phyloP scores from a whole-genome alignment of 2,329 filamentous ascomycete species.

The Ascocoryne sarcoides region DNA sequence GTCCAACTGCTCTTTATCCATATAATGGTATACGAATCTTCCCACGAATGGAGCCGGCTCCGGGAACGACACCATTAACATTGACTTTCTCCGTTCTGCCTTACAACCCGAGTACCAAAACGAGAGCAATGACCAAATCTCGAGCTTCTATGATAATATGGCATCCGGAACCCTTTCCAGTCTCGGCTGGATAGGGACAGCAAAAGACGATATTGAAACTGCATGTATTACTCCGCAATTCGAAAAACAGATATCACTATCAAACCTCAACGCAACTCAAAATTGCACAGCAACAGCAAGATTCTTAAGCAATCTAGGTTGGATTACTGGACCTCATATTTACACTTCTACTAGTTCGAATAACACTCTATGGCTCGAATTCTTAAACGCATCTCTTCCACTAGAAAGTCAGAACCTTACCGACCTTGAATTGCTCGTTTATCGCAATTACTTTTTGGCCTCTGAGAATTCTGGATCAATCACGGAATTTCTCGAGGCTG shows the following conservation, averaged over 20 bases:
- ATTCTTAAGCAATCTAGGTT: slow-evolving; percentile 7
- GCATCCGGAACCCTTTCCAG: slow-evolving; percentile 4
- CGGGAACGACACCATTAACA: slow-evolving; percentile 7
- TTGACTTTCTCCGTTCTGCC: slow-evolving; percentile 5
- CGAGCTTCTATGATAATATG: slow-evolving; percentile 8
- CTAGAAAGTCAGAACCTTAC: slow-evolving; percentile 2
- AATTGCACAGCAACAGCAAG: slow-evolving; percentile 9
- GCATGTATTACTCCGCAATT: slow-evolving; percentile 7
- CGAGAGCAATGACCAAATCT: slow-evolving; percentile 4
- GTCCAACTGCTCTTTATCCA: slow-evolving; percentile 6
- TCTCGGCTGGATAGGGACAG: slow-evolving; percentile 5
- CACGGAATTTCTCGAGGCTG: slow-evolving; percentile 3
- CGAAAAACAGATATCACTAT: slow-evolving; percentile 6
- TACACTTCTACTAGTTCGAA: slow-evolving; percentile 5
- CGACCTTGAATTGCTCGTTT: slow-evolving; percentile 8
- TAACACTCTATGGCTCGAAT: slow-evolving; percentile 8
- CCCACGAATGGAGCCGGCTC: slow-evolving; percentile 6
- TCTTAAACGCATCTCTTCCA: slow-evolving; percentile 5
- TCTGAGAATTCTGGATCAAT: slow-evolving; percentile 4
- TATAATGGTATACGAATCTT: slow-evolving; percentile 7
- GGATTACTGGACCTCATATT: slow-evolving; percentile 6
- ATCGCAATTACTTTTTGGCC: slow-evolving; percentile 9
- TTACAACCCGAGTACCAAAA: slow-evolving; percentile 5
- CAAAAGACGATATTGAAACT: slow-evolving; percentile 8
- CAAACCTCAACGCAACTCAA: slow-evolving; percentile 7